phyloP scores from a whole-genome alignment of 208 protist genomes.

The Leishmania tropica region DNA sequence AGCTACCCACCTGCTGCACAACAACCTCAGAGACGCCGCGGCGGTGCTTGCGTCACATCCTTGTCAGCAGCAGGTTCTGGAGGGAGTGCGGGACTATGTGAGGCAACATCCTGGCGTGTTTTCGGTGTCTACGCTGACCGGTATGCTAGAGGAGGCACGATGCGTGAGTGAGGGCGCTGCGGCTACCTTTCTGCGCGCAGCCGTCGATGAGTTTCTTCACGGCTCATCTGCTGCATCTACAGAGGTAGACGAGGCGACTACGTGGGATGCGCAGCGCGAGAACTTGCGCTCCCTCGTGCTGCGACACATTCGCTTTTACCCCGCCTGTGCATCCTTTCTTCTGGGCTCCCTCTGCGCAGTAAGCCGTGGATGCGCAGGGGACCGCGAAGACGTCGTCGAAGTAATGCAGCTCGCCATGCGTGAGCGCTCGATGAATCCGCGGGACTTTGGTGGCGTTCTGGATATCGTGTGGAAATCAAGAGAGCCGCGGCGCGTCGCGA shows the following conservation, averaged over 20 bases:
- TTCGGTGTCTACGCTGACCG: slow-evolving; percentile 31
- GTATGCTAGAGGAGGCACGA: slow-evolving; percentile 35
- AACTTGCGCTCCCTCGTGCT: slow-evolving; percentile 42
- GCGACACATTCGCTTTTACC: slow-evolving; percentile 52
- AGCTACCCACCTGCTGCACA: slow-evolving; percentile 27
- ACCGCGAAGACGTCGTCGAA: slow-evolving; percentile 44
- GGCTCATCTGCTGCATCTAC: neutral
- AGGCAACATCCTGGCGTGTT: slow-evolving; percentile 10
- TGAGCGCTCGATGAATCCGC: slow-evolving; percentile 52
- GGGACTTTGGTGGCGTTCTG: slow-evolving; percentile 57
- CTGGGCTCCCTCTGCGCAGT: slow-evolving; percentile 57
- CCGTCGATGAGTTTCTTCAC: slow-evolving; percentile 19
- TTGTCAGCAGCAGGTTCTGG: slow-evolving; percentile 22
- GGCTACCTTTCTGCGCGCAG: slow-evolving; percentile 36
- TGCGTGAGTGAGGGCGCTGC: slow-evolving; percentile 23
- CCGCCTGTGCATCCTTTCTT: slow-evolving; percentile 35
- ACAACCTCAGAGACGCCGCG: slow-evolving; percentile 39
- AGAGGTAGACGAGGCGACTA: neutral
- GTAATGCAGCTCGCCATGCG: slow-evolving; percentile 49
- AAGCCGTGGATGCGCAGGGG: slow-evolving; percentile 23
- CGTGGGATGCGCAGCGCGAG: slow-evolving; percentile 11
- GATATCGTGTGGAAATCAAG: slow-evolving; percentile 37
- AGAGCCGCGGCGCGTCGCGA: slow-evolving; percentile 34
- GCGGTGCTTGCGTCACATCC: slow-evolving; percentile 52
- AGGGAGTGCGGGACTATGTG: slow-evolving; percentile 28